phyloP scores from a whole-genome alignment of 2,329 filamentous ascomycete species.

The Colletotrichum lentis region DNA sequence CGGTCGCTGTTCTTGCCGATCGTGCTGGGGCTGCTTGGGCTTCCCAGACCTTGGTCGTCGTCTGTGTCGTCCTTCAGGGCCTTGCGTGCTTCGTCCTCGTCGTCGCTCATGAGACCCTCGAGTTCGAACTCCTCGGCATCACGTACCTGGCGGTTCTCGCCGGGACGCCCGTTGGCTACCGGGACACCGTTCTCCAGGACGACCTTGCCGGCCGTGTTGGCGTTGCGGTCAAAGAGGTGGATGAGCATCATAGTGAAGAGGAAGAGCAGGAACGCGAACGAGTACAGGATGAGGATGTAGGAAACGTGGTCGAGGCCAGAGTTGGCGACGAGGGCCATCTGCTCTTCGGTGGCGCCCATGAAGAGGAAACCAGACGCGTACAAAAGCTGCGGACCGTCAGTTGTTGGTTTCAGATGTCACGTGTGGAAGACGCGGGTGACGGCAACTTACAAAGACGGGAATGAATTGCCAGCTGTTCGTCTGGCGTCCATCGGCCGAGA shows the following conservation, averaged over 20 bases:
- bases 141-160: conserved; percentile 65
- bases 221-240: conserved; percentile 76
- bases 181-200: conserved; percentile 49
- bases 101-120: conserved; percentile 82
- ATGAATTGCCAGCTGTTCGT: conserved; percentile 69
- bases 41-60: conserved; percentile 52
- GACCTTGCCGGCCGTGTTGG: conserved; percentile 51
- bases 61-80: conserved; percentile 78
- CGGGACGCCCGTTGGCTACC: conserved; percentile 46
- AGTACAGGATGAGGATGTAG: conserved; percentile 92
- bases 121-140: conserved; percentile 90
- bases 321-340: conserved; percentile 80
- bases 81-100: conserved; percentile 66
- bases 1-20: conserved; percentile 56
- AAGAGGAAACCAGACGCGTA: conserved; percentile 95
- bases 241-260: conserved; percentile 90
- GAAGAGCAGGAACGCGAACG: conserved; percentile 88
- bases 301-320: conserved; percentile 86
- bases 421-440: neutral
- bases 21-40: conserved; percentile 51
- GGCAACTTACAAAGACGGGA: conserved; percentile 62
- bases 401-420: neutral
- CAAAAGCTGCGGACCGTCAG: conserved; percentile 69
- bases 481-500: conserved; percentile 73
- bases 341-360: conserved; percentile 97